phyloP scores from a whole-genome alignment of 2,329 filamentous ascomycete species.

The Penicillium sp. region DNA sequence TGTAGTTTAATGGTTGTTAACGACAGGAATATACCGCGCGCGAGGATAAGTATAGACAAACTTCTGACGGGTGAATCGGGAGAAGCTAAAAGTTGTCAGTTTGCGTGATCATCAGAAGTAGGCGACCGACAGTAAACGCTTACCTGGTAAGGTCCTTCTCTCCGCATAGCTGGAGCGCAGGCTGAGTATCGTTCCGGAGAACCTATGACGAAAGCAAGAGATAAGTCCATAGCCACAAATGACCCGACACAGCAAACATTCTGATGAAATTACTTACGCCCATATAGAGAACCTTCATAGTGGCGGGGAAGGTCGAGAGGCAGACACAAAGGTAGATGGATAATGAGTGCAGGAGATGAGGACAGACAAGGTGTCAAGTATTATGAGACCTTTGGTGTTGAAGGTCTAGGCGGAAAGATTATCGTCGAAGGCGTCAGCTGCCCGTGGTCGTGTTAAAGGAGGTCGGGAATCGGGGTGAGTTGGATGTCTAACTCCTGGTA shows the following conservation, averaged over 20 bases:
- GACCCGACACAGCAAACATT: slow-evolving; percentile 1
- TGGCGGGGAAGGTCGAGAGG: slow-evolving; percentile 41
- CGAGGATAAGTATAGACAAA: slow-evolving; percentile 43
- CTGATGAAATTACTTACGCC: slow-evolving; percentile 63
- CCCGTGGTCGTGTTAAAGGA: slow-evolving; percentile 3
- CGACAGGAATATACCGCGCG: slow-evolving; percentile 10
- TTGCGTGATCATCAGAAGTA: neutral
- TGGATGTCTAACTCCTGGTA: slow-evolving; percentile 18
- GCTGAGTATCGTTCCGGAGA: slow-evolving; percentile 76
- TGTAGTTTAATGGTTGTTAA: slow-evolving; percentile 28
- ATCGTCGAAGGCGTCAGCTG: slow-evolving; percentile 4
- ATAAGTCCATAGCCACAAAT: neutral
- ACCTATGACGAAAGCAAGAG: slow-evolving; percentile 57
- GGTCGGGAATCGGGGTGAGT: slow-evolving; percentile 1
- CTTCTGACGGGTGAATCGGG: slow-evolving; percentile 75
- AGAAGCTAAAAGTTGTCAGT: slow-evolving; percentile 55
- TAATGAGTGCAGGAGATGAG: neutral
- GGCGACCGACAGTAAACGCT: slow-evolving; percentile 9
- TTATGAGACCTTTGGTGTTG: neutral
- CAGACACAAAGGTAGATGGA: slow-evolving; percentile 10
- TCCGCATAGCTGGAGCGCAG: slow-evolving; percentile 73
- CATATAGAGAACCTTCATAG: slow-evolving; percentile 86
- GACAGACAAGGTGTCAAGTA: neutral
- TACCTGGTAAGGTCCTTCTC: slow-evolving; percentile 72
- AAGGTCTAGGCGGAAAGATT: slow-evolving; percentile 4